Percentiles rank a stretch among this genome's conserved stretches.
Conservation (phyloP, 352 stramenopile genomes). For the Globisporangium heterothallicum region DNA sequence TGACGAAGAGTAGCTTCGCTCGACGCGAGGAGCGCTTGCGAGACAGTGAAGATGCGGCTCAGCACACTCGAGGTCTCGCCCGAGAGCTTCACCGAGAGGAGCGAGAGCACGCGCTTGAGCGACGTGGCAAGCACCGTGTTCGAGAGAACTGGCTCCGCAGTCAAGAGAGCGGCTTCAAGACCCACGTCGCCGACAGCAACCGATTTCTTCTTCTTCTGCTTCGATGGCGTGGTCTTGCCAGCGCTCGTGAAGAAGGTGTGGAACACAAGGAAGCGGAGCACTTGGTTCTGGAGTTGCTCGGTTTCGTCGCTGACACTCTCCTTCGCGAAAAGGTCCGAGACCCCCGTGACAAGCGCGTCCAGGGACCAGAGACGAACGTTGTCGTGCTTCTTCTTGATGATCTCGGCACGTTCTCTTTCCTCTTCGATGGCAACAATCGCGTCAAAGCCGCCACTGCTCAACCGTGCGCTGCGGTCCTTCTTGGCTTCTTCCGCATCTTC, state of each 20-base stretch:
- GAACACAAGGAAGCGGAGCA: slow-evolving; percentile 62
- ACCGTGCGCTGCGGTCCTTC: slow-evolving; percentile 26
- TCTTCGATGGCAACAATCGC: slow-evolving; percentile 73
- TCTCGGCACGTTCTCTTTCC: slow-evolving; percentile 64
- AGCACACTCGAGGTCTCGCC: slow-evolving; percentile 37
- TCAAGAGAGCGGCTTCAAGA: slow-evolving; percentile 12
- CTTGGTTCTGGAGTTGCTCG: slow-evolving; percentile 26
- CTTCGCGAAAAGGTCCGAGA: slow-evolving; percentile 33
- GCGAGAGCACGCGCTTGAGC: slow-evolving; percentile 63
- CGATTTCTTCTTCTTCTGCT: slow-evolving; percentile 48
- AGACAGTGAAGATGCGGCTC: slow-evolving; percentile 36
- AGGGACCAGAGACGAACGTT: slow-evolving; percentile 72
- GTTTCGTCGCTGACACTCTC: slow-evolving; percentile 14
- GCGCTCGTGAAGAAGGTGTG: slow-evolving; percentile 58
- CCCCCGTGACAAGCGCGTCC: slow-evolving; percentile 47
- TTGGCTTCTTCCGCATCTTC: slow-evolving; percentile 19
- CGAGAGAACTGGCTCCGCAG: slow-evolving; percentile 40
- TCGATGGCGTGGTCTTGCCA: slow-evolving; percentile 25
- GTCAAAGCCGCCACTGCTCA: slow-evolving; percentile 50
- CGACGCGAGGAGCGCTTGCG: slow-evolving; percentile 30
- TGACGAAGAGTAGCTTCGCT: slow-evolving; percentile 24
- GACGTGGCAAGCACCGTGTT: slow-evolving; percentile 31
- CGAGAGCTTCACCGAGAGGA: slow-evolving; percentile 52
- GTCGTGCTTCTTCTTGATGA: slow-evolving; percentile 43
- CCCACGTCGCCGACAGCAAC: slow-evolving; percentile 26